These are phyloP conservation scores for Silene noctiflora DNA, from an alignment of 179 eudicot genomes.

Conservation along the genomic window DNA sequence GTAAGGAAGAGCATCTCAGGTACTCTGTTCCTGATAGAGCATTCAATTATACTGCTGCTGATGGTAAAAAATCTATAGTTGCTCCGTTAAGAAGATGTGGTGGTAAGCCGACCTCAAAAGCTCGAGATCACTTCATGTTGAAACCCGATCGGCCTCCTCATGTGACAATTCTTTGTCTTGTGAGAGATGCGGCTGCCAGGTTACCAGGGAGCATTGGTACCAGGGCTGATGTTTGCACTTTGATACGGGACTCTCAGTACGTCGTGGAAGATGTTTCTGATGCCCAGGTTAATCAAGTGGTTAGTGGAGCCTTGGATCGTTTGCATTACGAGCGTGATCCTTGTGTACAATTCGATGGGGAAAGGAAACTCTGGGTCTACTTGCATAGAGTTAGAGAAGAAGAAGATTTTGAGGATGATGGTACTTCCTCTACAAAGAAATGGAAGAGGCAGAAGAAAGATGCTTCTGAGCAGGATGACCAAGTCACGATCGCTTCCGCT, in stretches of 20 bases:
- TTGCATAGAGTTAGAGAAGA: conserved; percentile 90
- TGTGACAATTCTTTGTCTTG: conserved; percentile 88
- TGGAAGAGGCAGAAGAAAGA: conserved; percentile 90
- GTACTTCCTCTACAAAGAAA: conserved; percentile 79
- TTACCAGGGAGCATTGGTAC: conserved; percentile 91
- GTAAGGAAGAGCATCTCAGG: conserved; percentile 68
- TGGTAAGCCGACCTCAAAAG: conserved; percentile 86
- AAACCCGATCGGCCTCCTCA: conserved; percentile 86
- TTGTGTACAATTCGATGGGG: conserved; percentile 77
- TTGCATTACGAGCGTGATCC: conserved; percentile 96
- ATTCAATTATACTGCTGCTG: conserved; percentile 85
- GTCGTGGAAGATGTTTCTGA: conserved; percentile 75
- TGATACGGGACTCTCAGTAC: conserved; percentile 82
- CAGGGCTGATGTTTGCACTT: conserved; percentile 83
- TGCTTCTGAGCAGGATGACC: conserved; percentile 64
- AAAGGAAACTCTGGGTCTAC: conserved; percentile 85
- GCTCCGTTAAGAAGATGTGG: conserved; percentile 92
- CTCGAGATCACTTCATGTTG: conserved; percentile 85
- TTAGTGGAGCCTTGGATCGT: conserved; percentile 96
- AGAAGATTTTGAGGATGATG: conserved; percentile 90
- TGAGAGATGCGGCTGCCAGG: conserved; percentile 94
- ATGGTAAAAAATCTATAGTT: conserved; percentile 86
- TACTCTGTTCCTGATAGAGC: conserved; percentile 85
- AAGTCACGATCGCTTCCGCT: conserved; percentile 55
- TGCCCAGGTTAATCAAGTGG: conserved; percentile 75